A percentile compares a stretch with the other conserved stretches of the same genome.
Evolutionary conservation across 2,329 filamentous ascomycete genomes (phyloP).

Genomic region (Neurospora sp.): DNA sequence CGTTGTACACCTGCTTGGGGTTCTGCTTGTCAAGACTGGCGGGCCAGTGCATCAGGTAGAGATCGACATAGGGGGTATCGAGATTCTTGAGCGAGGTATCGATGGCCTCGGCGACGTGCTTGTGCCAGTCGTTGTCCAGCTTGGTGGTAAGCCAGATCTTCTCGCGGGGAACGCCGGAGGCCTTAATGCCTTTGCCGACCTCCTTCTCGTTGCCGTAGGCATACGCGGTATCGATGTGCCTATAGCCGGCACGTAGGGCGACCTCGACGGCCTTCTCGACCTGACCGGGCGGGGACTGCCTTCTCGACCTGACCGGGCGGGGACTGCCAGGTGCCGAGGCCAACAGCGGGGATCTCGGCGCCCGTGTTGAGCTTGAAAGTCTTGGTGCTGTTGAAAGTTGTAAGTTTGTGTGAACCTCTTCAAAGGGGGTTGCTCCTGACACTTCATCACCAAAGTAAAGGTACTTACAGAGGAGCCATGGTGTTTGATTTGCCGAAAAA

Average conservation of each 20-base stretch:
- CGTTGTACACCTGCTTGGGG: conserved; percentile 56
- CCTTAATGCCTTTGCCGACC: conserved; percentile 55
- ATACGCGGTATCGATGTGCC: conserved; percentile 66
- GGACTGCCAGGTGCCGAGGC: conserved; percentile 74
- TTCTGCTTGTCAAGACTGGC: conserved; percentile 52
- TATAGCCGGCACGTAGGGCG: conserved; percentile 59
- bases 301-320: conserved; percentile 55
- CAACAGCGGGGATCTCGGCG: conserved; percentile 66
- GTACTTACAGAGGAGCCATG: background rate
- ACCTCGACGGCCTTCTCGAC: conserved; percentile 61
- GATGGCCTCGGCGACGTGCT: conserved; percentile 53
- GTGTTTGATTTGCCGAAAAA: background rate
- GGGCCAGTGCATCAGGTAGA: conserved; percentile 67
- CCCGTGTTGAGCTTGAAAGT: conserved; percentile 65
- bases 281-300: conserved; percentile 62
- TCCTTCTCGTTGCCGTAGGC: conserved; percentile 70
- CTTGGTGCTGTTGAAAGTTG: conserved; percentile 24
- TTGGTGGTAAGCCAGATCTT: conserved; percentile 71
- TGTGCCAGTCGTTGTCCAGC: conserved; percentile 72
- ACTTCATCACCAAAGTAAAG: background rate
- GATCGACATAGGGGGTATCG: conserved; percentile 55
- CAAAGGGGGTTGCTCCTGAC: background rate
- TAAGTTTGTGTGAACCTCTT: background rate
- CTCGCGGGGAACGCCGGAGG: conserved; percentile 52
- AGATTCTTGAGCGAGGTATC: conserved; percentile 49